Evolutionary conservation across 2,329 filamentous ascomycete species (phyloP).

Genomic region (Diaporthe capsici): DNA sequence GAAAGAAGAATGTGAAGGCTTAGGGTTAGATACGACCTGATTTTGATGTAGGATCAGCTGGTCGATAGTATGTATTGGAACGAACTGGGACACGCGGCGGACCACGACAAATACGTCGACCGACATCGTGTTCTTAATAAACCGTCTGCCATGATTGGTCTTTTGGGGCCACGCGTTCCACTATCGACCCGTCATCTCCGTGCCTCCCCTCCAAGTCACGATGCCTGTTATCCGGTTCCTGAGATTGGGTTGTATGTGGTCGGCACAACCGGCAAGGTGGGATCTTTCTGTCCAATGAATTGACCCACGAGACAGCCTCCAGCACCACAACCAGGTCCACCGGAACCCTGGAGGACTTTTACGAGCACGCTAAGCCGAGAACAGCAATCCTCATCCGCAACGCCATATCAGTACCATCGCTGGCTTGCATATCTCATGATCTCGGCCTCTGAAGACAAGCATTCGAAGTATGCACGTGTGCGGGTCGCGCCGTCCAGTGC

Average conservation of each 20-base stretch:
- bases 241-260: constrained; percentile 12
- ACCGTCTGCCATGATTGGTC: background rate
- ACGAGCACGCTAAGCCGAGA: constrained; percentile 17
- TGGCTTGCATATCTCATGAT: background rate
- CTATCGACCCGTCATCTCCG: background rate
- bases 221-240: background rate
- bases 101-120: background rate
- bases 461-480: background rate
- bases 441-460: background rate
- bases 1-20: no score
- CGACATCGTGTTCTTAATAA: background rate
- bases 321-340: background rate
- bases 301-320: constrained; percentile 16
- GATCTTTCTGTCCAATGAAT: constrained; percentile 25
- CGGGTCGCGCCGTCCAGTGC: constrained; percentile 15
- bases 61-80: background rate
- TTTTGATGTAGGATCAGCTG: no score
- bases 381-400: background rate
- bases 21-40: background rate
- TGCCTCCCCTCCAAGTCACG: background rate
- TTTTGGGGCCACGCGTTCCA: background rate
- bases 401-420: background rate
- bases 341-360: constrained; percentile 18
- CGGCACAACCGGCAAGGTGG: constrained; percentile 17
- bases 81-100: background rate